phyloP scores from a whole-genome alignment of 108 stramenopile genomes.

The Skeletonema tropicum region DNA sequence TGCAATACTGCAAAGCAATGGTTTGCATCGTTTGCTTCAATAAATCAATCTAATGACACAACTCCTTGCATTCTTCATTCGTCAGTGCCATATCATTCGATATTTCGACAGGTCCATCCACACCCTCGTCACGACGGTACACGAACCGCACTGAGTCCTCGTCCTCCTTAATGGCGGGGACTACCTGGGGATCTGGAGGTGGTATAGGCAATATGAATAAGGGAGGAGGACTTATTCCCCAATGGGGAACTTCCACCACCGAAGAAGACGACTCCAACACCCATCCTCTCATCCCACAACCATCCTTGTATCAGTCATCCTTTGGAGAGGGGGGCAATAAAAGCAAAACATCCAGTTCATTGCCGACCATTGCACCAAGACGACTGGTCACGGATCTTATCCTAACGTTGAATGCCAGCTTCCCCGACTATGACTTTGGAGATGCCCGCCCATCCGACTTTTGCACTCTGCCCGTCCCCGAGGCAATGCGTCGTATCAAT shows the following conservation, averaged over 20 bases:
- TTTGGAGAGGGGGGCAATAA: slow-evolving; percentile 23
- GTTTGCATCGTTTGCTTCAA: neutral
- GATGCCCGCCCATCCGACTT: slow-evolving; percentile 80
- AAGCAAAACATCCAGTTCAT: slow-evolving; percentile 58
- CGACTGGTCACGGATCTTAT: slow-evolving; percentile 92
- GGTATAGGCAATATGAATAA: neutral
- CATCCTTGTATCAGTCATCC: slow-evolving; percentile 55
- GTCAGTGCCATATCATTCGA: slow-evolving; percentile 37
- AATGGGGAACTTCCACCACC: neutral
- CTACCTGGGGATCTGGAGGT: neutral
- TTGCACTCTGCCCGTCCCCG: slow-evolving; percentile 53
- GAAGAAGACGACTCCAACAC: slow-evolving; percentile 34
- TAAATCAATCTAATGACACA: neutral
- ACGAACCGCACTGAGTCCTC: slow-evolving; percentile 13
- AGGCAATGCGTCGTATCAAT: slow-evolving; percentile 71
- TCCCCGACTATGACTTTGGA: slow-evolving; percentile 95
- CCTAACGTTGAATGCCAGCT: slow-evolving; percentile 89
- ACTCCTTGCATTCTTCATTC: neutral
- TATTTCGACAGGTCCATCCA: slow-evolving; percentile 43
- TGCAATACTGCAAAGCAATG: neutral
- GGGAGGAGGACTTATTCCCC: neutral
- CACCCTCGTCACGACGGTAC: slow-evolving; percentile 11
- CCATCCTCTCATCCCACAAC: slow-evolving; percentile 47
- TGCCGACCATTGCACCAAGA: slow-evolving; percentile 76
- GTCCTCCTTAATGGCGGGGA: slow-evolving; percentile 7